These are phyloP conservation scores for Diversispora eburnea DNA, from an alignment of 192 early-diverging fungal genomes.

Conservation along the genomic window DNA sequence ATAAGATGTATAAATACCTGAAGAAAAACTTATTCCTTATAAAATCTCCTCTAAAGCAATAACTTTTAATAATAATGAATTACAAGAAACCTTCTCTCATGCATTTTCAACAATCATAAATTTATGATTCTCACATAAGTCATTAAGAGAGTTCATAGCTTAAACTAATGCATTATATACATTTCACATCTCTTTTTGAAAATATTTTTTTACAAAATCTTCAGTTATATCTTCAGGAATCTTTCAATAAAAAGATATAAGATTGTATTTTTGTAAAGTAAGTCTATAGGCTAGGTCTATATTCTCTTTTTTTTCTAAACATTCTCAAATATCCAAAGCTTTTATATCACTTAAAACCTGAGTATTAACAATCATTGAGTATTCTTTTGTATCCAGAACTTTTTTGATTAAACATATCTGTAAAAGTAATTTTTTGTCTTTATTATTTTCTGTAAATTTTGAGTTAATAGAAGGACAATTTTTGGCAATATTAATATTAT, in stretches of 20 bases:
- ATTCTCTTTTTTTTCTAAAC: background rate
- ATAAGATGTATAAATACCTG: background rate
- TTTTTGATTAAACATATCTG: background rate
- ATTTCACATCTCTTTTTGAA: background rate
- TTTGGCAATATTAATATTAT: slow-evolving; percentile 3
- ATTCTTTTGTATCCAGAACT: background rate
- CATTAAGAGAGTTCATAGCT: background rate
- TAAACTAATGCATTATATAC: background rate
- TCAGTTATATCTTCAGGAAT: background rate
- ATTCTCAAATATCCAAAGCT: background rate
- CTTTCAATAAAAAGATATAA: background rate
- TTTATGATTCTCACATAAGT: background rate
- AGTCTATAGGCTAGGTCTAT: background rate
- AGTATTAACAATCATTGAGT: slow-evolving; percentile 5
- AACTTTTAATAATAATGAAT: slow-evolving; percentile 4
- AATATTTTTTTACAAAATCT: background rate
- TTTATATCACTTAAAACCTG: background rate
- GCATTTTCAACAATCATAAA: background rate
- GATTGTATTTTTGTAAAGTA: background rate
- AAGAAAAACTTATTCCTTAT: background rate
- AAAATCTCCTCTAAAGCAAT: slow-evolving; percentile 4
- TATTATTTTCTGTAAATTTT: slow-evolving; percentile 4
- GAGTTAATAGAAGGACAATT: background rate
- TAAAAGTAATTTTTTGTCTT: slow-evolving; percentile 7
- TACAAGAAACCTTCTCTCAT: slow-evolving; percentile 1